Base-by-base conservation (phyloP, 768 basidiomycete species). In the Aureoboletus auriporus region DNA sequence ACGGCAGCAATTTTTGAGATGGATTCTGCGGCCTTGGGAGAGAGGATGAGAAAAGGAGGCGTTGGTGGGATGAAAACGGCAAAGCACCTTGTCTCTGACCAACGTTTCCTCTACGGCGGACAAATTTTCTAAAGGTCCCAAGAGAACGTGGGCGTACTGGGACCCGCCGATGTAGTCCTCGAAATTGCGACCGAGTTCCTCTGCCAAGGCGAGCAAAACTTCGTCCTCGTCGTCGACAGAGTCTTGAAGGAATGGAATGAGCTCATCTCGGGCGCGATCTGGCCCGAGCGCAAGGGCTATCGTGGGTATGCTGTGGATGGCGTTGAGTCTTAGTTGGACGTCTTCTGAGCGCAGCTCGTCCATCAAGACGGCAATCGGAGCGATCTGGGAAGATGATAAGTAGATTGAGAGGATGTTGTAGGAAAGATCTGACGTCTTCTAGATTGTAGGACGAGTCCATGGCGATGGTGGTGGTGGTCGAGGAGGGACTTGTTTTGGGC, bases 141-240 rank as follows among this genome's bases (percentile, higher is more conserved):
- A 75, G 47, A 98, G 70, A 30, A 91, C 66, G 73, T 96, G 92
- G 11, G 93, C 96, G 56, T 82, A 76, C 51, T 89, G 86, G 26
- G 78, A 78, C 12, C 96, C 96, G 30, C 96, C 96, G 46, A 97
- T 80, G 65, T 96, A 98, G 54, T 98, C 90, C 61, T 93, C 86
- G 58, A 98, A 95, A 63, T 80, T 84, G 65, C 80, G 80, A 36
- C 96, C 96, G 17, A 99, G 73, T 65, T 98, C 96, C 58, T 98
- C 95, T 16, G 95, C 93, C 43, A 99, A 75, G 6, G 94, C 95
- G 39, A 99, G 78, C 36, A 99, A 75, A 28, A 99, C 94, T 63
- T 99, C 96, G 68, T 99, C 96, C 70, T 99, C 96, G 62, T 99
- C 96, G 68, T 99, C 96, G 56, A 99, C 84, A n/a, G 93, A 94